Evolutionary conservation across 2,329 filamentous ascomycete genomes (phyloP), one percentile per base, ranked within the genome.

Genomic region (Trichothecium sympodiale): DNA sequence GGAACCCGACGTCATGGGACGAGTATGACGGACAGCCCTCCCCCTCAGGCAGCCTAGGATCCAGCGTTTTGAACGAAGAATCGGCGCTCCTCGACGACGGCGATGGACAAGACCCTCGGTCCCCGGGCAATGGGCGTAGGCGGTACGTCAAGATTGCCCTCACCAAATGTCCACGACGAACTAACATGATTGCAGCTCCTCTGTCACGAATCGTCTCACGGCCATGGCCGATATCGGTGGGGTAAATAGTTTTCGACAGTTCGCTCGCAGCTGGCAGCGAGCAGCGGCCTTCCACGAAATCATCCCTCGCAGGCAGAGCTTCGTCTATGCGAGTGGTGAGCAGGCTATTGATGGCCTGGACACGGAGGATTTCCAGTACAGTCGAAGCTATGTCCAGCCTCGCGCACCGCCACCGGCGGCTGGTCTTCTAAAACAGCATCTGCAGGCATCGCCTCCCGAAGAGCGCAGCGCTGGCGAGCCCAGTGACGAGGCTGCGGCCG

Each of bases 211-310:
- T 42, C 67, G 68, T 25, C 57, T 83, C 26, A 60, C 71, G 17
- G 64, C 67, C 36, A 54, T 80, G 36, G 67, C 71, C 45, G 79
- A 94, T 41, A 80, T 84, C 33, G 91, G 89, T 44, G 89, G 89
- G 34, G 81, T 88, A 41, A 96, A 96, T 65, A 93, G 84, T 57
- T 83, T 96, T 49, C 81, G 91, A 51, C 94, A 88, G 50, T 96
- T 96, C 54, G 84, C 88, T 31, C 76, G 83, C 41, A 94, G 85
- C 48, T 94, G 87, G 83, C 85, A 89, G 59, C 79, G 89, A 54
- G 89, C 89, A 27, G 86, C 87, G 17, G 80, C 73, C 38, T 96
- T 96, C 57, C 74, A 77, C 43, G 88, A 95, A 56, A 84, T 94
- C 46, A 80, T 91, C 25, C 85, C 86, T 5, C 79, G 83, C 37